Conservation (phyloP, 202 grass and related monocot species). For the Miscanthus sacchariflorus region DNA sequence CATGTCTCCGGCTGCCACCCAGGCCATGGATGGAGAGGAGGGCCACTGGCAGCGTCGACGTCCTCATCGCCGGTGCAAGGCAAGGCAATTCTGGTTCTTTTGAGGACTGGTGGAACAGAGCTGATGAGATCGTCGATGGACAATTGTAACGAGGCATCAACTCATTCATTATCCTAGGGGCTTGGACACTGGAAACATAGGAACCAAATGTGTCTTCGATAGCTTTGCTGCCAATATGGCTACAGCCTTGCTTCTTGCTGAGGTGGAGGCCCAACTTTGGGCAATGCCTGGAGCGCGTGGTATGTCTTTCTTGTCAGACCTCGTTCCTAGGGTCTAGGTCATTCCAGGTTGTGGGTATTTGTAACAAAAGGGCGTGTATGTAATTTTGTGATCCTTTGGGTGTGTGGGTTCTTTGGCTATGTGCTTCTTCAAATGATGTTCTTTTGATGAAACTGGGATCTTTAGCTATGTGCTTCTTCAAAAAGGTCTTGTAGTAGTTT, state of each 20-base stretch:
- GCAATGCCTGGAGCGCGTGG: background rate
- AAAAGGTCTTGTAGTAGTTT: conserved; percentile 19
- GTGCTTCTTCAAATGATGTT: background rate
- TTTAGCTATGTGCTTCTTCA: background rate
- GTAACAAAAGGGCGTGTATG: background rate
- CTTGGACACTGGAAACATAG: background rate
- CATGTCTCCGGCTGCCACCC: too few relatives aligned
- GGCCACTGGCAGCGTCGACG: too few relatives aligned
- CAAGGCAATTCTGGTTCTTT: too few relatives aligned
- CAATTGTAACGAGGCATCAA: background rate
- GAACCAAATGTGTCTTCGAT: background rate
- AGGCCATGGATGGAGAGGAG: too few relatives aligned
- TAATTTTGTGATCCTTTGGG: background rate
- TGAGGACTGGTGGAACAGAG: too few relatives aligned
- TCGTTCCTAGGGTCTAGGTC: too few relatives aligned
- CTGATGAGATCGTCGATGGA: too few relatives aligned
- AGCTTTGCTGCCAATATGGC: background rate
- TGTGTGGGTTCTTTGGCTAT: background rate
- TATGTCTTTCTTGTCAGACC: too few relatives aligned
- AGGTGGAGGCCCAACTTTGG: background rate
- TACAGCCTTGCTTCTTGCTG: background rate
- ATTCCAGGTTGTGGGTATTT: background rate
- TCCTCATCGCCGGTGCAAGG: too few relatives aligned
- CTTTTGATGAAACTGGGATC: background rate
- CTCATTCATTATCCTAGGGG: background rate